Percentiles rank a stretch among this genome's conserved stretches.
phyloP scores from a whole-genome alignment of 495 filamentous ascomycete species.

The Sphaerosporella brunnea region DNA sequence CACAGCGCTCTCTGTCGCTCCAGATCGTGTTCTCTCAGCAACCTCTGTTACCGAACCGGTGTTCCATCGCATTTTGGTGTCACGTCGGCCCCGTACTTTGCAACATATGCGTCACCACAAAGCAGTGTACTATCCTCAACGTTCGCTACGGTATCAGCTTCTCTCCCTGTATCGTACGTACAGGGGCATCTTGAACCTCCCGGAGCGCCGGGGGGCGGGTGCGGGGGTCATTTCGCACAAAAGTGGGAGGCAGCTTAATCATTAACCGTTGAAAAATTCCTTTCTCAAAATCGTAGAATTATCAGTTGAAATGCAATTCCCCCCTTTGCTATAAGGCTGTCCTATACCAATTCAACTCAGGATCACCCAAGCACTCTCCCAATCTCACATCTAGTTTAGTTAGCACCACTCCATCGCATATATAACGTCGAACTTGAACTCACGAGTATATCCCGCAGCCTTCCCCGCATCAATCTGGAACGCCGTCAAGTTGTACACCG shows the following conservation, averaged over 20 bases:
- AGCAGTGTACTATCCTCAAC: too few relatives aligned
- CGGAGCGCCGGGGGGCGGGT: not conserved
- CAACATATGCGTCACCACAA: too few relatives aligned
- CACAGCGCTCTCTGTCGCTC: too few relatives aligned
- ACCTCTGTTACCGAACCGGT: too few relatives aligned
- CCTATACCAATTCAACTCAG: conserved; percentile 43
- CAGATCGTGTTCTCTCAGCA: too few relatives aligned
- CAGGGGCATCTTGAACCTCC: not conserved
- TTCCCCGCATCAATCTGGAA: conserved; percentile 25
- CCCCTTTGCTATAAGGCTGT: conserved; percentile 6
- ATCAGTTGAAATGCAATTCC: not conserved
- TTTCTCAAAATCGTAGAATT: not conserved
- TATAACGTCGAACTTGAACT: not conserved
- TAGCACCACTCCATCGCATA: conserved; percentile 1
- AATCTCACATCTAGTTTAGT: conserved; percentile 32
- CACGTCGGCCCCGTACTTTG: too few relatives aligned
- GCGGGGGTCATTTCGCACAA: not conserved
- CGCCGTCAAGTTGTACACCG: conserved; percentile 22
- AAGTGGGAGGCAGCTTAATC: not conserved
- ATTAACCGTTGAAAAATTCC: not conserved
- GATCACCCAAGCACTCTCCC: conserved; percentile 44
- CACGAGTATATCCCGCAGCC: conserved; percentile 23
- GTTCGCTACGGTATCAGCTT: not conserved
- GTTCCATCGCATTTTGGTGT: too few relatives aligned
- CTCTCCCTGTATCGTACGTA: not conserved